A percentile compares a stretch with the other conserved stretches of the same genome.
Evolutionary conservation across 148 eudicot species (phyloP).

Genomic region (Talinum fruticosum): DNA sequence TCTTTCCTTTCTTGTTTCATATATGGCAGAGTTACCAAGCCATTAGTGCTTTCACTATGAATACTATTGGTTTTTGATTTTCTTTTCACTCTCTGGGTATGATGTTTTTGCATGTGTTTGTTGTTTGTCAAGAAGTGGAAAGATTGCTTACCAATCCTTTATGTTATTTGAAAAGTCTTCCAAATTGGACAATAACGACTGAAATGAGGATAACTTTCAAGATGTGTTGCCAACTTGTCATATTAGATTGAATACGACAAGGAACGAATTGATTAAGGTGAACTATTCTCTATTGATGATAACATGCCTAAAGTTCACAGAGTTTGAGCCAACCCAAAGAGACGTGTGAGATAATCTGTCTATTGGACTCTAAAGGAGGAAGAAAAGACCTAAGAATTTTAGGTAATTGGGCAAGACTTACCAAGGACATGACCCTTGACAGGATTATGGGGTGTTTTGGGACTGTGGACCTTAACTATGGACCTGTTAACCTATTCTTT

Average conservation of each 20-base stretch:
- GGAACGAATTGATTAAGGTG: too few relatives aligned
- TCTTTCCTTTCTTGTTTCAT: neutral
- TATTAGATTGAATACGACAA: too few relatives aligned
- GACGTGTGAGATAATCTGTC: too few relatives aligned
- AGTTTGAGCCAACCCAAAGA: too few relatives aligned
- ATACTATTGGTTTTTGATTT: neutral
- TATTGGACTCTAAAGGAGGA: too few relatives aligned
- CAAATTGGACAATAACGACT: neutral
- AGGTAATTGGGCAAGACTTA: too few relatives aligned
- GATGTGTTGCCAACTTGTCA: too few relatives aligned
- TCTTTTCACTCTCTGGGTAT: neutral
- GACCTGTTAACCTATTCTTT: neutral
- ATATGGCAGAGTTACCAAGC: neutral
- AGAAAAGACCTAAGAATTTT: too few relatives aligned
- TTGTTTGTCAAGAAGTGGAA: neutral
- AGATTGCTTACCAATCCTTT: neutral
- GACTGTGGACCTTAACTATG: neutral
- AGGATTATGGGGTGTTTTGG: neutral
- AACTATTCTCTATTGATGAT: too few relatives aligned
- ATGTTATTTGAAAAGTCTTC: neutral
- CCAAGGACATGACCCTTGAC: neutral
- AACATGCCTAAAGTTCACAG: too few relatives aligned
- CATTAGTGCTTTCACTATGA: neutral
- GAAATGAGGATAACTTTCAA: neutral
- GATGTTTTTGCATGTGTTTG: neutral